Percentiles rank a stretch among this genome's conserved stretches.
Conservation (phyloP, 345 rosid genomes). For the Euphorbia lathyris region DNA sequence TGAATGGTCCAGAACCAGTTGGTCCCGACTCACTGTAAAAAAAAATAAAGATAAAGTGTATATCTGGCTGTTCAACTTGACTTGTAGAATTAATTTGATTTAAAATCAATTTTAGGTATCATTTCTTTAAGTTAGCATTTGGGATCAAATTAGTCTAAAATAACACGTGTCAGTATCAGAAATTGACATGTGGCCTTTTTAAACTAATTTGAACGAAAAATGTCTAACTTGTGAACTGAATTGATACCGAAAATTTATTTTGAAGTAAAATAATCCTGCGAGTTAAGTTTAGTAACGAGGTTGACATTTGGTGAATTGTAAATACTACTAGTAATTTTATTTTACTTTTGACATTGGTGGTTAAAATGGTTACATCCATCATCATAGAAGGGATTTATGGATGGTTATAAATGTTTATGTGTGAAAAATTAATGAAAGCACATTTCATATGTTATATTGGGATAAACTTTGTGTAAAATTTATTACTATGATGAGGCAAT, state of each 20-base stretch:
- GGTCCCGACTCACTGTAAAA: too few relatives aligned
- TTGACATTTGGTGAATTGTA: background rate
- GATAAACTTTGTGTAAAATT: too few relatives aligned
- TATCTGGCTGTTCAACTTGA: background rate
- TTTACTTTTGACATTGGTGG: slow-evolving; percentile 4
- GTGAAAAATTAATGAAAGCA: background rate
- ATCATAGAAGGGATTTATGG: background rate
- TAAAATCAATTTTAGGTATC: background rate
- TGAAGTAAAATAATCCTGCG: background rate
- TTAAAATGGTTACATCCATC: background rate
- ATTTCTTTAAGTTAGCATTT: too few relatives aligned
- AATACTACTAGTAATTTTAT: background rate
- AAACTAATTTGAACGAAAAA: too few relatives aligned
- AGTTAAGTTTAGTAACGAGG: background rate
- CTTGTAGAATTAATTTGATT: background rate
- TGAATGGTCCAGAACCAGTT: too few relatives aligned
- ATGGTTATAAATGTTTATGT: background rate
- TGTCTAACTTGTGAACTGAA: too few relatives aligned
- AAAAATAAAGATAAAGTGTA: background rate
- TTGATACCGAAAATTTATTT: background rate
- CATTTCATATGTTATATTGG: too few relatives aligned
- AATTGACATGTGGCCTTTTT: too few relatives aligned
- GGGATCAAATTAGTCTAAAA: too few relatives aligned
- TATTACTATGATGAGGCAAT: too few relatives aligned
- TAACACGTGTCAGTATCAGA: too few relatives aligned